These are phyloP conservation scores for Russula griseocarnosa DNA, from an alignment of 768 basidiomycete genomes.

Conservation along the genomic window DNA sequence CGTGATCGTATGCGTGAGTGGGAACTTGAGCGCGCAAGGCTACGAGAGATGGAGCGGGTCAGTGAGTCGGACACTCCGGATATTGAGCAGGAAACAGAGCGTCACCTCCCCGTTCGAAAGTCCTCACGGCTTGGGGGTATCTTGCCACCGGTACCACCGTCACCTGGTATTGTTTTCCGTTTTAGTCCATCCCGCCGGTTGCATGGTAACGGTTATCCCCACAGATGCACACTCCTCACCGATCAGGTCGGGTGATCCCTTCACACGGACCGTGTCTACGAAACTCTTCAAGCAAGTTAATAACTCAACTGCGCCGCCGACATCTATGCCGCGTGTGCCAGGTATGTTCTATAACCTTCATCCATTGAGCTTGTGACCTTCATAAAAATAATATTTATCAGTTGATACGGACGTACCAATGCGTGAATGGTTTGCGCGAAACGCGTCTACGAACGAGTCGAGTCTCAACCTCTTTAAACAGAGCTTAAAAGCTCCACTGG, in stretches of 20 bases:
- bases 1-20: slow-evolving; percentile 68
- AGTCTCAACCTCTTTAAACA: slow-evolving; percentile 56
- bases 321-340: slow-evolving; percentile 9
- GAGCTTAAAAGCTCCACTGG: slow-evolving; percentile 69
- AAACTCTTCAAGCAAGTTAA: slow-evolving; percentile 13
- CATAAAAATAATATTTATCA: neutral
- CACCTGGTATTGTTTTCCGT: slow-evolving; percentile 26
- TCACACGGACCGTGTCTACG: slow-evolving; percentile 15
- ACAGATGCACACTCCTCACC: slow-evolving; percentile 12
- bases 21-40: slow-evolving; percentile 65
- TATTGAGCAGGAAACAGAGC: slow-evolving; percentile 15
- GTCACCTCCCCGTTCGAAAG: slow-evolving; percentile 11
- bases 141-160: slow-evolving; percentile 29
- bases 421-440: slow-evolving; percentile 20
- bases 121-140: slow-evolving; percentile 15
- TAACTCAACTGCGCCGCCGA: slow-evolving; percentile 4
- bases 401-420: slow-evolving; percentile 20
- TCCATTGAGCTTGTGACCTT: neutral
- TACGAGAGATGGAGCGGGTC: slow-evolving; percentile 63
- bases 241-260: neutral
- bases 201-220: neutral
- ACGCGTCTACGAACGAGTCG: slow-evolving; percentile 35
- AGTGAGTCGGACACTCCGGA: slow-evolving; percentile 32
- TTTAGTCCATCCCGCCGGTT: neutral
- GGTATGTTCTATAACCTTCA: slow-evolving; percentile 36